Percentiles rank a stretch among this genome's conserved stretches.
Evolutionary conservation across 2,329 filamentous ascomycete genomes (phyloP).

Genomic region (Mycocentrospora acerina): DNA sequence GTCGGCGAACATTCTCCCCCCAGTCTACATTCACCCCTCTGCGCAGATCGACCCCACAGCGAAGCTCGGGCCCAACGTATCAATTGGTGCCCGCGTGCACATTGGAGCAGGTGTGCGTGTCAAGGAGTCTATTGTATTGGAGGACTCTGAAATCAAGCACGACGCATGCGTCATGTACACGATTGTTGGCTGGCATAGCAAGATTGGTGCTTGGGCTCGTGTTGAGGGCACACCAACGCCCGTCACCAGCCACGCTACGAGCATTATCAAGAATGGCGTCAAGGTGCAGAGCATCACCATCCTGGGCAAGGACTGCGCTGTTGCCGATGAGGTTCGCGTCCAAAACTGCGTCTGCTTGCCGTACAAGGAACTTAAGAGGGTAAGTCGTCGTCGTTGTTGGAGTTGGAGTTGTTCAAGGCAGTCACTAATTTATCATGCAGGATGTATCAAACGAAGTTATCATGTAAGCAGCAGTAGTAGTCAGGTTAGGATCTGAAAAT

Average conservation of each 20-base stretch:
- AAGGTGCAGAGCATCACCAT: constrained; percentile 99
- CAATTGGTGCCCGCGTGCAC: constrained; percentile 83
- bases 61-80: constrained; percentile 96
- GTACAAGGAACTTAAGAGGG: constrained; percentile 96
- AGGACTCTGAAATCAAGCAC: constrained; percentile 94
- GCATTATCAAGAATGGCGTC: constrained; percentile 94
- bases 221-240: constrained; percentile 94
- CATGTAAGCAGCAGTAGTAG: constrained; percentile 70
- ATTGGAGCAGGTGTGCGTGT: constrained; percentile 86
- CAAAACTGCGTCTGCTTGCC: constrained; percentile 98
- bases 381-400: constrained; percentile 52
- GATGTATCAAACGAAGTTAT: constrained; percentile 86
- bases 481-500: too few relatives aligned
- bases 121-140: constrained; percentile 94
- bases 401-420: constrained; percentile 1
- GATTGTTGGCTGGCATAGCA: constrained; percentile 96
- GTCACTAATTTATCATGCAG: constrained; percentile 45
- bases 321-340: constrained; percentile 90
- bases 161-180: constrained; percentile 94
- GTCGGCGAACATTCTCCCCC: constrained; percentile 83
- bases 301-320: constrained; percentile 90
- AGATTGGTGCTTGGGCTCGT: constrained; percentile 95
- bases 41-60: constrained; percentile 90
- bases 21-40: constrained; percentile 92
- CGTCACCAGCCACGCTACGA: constrained; percentile 84